Evolutionary conservation across 1,284 basidiomycete genomes (phyloP), one percentile per base, ranked within the genome.

Genomic region (Melampsora larici-populina): DNA sequence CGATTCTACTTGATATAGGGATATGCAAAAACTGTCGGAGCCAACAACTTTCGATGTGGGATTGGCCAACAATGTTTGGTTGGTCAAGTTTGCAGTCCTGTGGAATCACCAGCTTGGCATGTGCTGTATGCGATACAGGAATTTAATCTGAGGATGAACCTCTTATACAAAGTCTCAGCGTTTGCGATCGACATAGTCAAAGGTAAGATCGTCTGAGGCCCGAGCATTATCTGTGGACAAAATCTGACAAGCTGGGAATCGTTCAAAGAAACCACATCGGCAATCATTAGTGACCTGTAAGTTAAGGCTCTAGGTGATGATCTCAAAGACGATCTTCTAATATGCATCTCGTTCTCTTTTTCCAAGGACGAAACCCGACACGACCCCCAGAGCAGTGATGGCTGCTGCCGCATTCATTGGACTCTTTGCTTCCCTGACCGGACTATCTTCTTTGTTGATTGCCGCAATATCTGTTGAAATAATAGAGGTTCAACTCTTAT

Each of bases 101-200:
- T 70, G 15, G 17, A 55, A 58, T 18, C 33, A 24, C 49, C 43
- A n/a, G 68, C 46, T 31, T 70, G 68, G 68, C 48, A 70, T 46
- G 49, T 46, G 26, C 31, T 70, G 31, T 51, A 48, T 24, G 68
- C 68, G 15, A 31, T 70, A 18, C 68, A 70, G n/a, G 68, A 70
- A 24, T 70, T 26, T 7, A 70, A 70, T 33, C 36, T 70, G 68
- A 48, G 40, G 24, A 70, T 70, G 68, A 70, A 70, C n/a, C 21
- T 46, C 6, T 48, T 70, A 24, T 70, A 70, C 43, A 51, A 70
- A 26, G 49, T 58, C 29, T 58, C 55, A 24, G 55, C 55, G n/a
- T 58, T 58, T 24, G 55, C 55, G n/a, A 58, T 58, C 55, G 55
- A 58, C 15, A 58, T 58, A 58, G 55, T 58, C 55, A 58, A 58